Evolutionary conservation across 1,284 basidiomycete species (phyloP).

Genomic region (Leccinum solheimii): DNA sequence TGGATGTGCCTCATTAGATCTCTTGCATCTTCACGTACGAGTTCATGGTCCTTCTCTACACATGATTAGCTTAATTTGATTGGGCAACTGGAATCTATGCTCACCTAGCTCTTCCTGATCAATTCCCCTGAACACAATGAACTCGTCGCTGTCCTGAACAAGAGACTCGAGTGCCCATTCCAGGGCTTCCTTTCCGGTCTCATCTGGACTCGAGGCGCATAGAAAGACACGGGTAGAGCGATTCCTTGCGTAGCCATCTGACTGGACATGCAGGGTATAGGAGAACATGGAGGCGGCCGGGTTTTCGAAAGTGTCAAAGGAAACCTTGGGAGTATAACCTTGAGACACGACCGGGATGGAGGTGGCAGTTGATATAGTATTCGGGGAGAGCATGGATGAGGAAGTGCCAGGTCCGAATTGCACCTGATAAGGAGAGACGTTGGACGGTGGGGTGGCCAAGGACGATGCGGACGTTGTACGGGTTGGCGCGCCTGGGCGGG

Average conservation of each 20-base stretch:
- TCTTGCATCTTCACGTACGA: conserved; percentile 85
- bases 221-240: conserved; percentile 88
- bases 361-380: conserved; percentile 14
- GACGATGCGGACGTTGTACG: conserved; percentile 26
- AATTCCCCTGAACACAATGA: conserved; percentile 89
- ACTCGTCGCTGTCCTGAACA: conserved; percentile 91
- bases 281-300: conserved; percentile 73
- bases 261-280: conserved; percentile 79
- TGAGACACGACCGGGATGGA: conserved; percentile 37
- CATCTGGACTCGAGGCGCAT: conserved; percentile 87
- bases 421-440: conserved; percentile 11
- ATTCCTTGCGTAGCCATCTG: conserved; percentile 77
- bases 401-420: conserved; percentile 18
- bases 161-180: conserved; percentile 89
- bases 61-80: background rate
- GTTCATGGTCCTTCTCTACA: conserved; percentile 76
- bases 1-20: conserved; percentile 82
- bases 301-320: conserved; percentile 81
- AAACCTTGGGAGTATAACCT: conserved; percentile 82
- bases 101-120: conserved; percentile 81
- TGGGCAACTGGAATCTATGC: conserved; percentile 15
- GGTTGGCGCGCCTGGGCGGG: conserved; percentile 19
- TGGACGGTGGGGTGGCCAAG: conserved; percentile 16
- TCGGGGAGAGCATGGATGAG: conserved; percentile 23
- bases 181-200: conserved; percentile 81